Base-by-base conservation (phyloP, 257 asterid species). In the Lithospermum erythrorhizon region DNA sequence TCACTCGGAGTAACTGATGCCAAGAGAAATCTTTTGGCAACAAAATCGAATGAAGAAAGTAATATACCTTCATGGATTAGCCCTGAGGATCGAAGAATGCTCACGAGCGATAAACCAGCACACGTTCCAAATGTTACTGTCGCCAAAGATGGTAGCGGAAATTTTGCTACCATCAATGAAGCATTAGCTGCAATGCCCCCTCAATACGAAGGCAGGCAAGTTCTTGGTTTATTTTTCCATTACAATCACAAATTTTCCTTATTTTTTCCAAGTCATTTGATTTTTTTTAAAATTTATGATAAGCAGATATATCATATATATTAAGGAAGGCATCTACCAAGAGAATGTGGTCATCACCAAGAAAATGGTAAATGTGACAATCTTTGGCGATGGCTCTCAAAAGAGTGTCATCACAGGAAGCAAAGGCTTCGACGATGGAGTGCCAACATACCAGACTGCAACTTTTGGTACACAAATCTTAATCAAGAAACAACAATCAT, bases 331-430 rank as follows among this genome's bases (percentile, higher is more conserved):
- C 2, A 62, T 88, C 9, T 91, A 91, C 47, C 81, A 73, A 1
- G 97, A 88, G 76, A 82, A 61, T 20, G 95, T 91, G 27, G 59
- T 78, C 0, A 77, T 91, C 10, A 70, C 85, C 2, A 87, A 82
- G 70, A 72, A 76, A 32, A 86, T 86, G 95, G 82, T 53, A 6
- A 91, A 91, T 55, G 61, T 91, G 3, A 86, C 98, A 17, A 82
- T 91, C 30, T 75, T 78, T 21, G 98, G 98, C 15, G 96, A 78
- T 3, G 98, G 98, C 72, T 91, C 98, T 0, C 95, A 91, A 68
- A 91, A 91, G 74, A 84, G 82, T 76, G 58, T 91, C 10, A 55
- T 91, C 72, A 75, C 89, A 0, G 97, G 96, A 48, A 79, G 54
- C 75, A 91, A 88, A 75, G 88, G 79, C 25, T 82, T 57, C 22